phyloP scores from a whole-genome alignment of 1,284 basidiomycete genomes.

The Papiliotrema laurentii region DNA sequence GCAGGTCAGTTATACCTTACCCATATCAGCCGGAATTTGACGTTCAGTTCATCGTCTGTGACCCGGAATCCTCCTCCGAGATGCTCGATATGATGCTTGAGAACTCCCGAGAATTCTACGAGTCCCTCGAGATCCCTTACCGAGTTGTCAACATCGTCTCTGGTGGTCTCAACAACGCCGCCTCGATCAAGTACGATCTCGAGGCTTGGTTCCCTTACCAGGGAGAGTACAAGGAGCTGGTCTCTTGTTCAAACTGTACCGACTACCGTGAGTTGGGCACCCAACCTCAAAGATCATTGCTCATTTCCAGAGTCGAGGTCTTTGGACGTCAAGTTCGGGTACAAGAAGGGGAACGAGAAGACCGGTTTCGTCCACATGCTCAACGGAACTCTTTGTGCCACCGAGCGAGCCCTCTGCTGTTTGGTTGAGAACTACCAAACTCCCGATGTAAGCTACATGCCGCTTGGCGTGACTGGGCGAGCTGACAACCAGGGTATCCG shows the following conservation, averaged over 20 bases:
- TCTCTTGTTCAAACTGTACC: constrained; percentile 88
- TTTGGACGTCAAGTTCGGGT: constrained; percentile 82
- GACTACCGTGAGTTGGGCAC: constrained; percentile 72
- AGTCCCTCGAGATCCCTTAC: constrained; percentile 87
- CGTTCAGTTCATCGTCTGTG: constrained; percentile 86
- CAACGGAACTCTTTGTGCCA: constrained; percentile 95
- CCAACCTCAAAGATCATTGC: neutral
- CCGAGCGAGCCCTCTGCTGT: constrained; percentile 93
- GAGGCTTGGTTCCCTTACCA: constrained; percentile 99
- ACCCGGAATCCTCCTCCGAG: constrained; percentile 89
- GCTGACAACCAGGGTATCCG: constrained; percentile 62
- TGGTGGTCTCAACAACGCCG: constrained; percentile 92
- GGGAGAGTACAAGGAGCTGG: constrained; percentile 89
- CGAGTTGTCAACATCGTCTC: constrained; percentile 94
- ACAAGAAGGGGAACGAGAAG: constrained; percentile 78
- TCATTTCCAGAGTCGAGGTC: constrained; percentile 68
- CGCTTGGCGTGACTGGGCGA: neutral
- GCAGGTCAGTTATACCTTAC: constrained; percentile 47
- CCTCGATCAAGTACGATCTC: constrained; percentile 93
- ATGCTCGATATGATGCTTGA: constrained; percentile 88
- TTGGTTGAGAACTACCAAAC: constrained; percentile 99
- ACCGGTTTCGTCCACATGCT: constrained; percentile 96
- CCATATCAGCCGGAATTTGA: neutral
- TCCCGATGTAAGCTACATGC: constrained; percentile 61
- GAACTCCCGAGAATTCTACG: constrained; percentile 90